Conservation (phyloP, 805 yeast genomes). For the Limtongia smithiae region DNA sequence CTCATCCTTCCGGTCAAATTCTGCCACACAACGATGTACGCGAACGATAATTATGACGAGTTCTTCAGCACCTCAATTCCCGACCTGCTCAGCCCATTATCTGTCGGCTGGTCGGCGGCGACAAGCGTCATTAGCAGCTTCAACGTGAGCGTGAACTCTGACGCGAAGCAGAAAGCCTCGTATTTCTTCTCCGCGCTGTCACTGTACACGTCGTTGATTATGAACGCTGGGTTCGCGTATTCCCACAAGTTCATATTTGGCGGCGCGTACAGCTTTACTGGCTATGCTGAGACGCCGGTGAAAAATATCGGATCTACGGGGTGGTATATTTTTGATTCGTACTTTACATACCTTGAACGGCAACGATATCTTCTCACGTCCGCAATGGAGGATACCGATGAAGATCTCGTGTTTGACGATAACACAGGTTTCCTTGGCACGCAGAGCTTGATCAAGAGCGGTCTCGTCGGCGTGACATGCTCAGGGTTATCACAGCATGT, state of each 20-base stretch:
- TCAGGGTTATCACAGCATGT: conserved; percentile 2
- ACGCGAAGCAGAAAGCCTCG: background rate
- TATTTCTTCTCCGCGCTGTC: conserved; percentile 3
- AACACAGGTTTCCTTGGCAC: conserved; percentile 1
- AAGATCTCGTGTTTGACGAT: conserved; percentile 3
- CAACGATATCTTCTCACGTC: conserved; percentile 9
- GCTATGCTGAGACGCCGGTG: background rate
- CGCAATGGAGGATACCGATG: conserved; percentile 6
- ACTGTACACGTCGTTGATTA: conserved; percentile 1
- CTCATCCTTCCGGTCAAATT: conserved; percentile 1
- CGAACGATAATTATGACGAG: conserved; percentile 5
- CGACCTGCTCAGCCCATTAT: background rate
- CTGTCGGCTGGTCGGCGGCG: conserved; percentile 1
- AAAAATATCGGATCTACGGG: conserved; percentile 3
- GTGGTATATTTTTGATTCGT: conserved; percentile 12
- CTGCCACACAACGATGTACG: conserved; percentile 2
- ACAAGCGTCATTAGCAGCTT: background rate
- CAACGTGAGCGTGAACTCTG: background rate
- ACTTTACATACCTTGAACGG: conserved; percentile 4
- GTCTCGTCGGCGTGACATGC: background rate
- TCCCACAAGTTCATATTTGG: conserved; percentile 3
- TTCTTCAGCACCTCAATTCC: conserved; percentile 3
- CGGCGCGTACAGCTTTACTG: background rate
- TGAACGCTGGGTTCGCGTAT: conserved; percentile 1
- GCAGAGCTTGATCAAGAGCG: background rate